These are phyloP conservation scores for Aspergillus hortae DNA, from an alignment of 2,329 filamentous ascomycete species.

Conservation along the genomic window DNA sequence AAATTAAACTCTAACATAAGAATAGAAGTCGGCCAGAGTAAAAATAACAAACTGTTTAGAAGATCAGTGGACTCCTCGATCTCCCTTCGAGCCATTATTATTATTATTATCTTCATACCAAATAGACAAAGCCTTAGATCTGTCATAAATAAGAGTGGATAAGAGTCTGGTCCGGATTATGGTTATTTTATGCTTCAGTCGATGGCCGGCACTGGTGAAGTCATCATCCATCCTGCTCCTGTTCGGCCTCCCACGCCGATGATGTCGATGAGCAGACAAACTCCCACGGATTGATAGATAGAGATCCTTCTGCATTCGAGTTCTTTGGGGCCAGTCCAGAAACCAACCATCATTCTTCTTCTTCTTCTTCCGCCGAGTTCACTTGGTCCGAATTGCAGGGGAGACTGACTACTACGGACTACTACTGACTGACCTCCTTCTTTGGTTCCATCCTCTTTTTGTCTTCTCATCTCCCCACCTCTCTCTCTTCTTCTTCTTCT, in stretches of 20 bases:
- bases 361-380: background rate
- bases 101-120: too few relatives aligned
- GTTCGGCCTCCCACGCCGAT: background rate
- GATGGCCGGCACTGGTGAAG: background rate
- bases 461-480: slow-evolving; percentile 8
- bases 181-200: background rate
- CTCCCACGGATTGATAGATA: background rate
- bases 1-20: too few relatives aligned
- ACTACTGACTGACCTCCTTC: background rate
- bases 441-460: background rate
- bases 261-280: background rate
- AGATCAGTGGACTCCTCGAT: slow-evolving; percentile 1
- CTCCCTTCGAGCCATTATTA: background rate
- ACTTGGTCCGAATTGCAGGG: background rate
- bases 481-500: slow-evolving; percentile 13
- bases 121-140: too few relatives aligned
- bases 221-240: background rate
- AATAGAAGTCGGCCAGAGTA: background rate
- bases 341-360: background rate
- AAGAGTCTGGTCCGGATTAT: background rate
- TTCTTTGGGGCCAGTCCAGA: background rate
- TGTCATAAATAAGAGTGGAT: too few relatives aligned
- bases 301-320: background rate
- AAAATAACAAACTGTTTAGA: background rate
- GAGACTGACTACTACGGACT: too few relatives aligned